Evolutionary conservation across 129 eudicot genomes (phyloP).

Genomic region (Centella asiatica): DNA sequence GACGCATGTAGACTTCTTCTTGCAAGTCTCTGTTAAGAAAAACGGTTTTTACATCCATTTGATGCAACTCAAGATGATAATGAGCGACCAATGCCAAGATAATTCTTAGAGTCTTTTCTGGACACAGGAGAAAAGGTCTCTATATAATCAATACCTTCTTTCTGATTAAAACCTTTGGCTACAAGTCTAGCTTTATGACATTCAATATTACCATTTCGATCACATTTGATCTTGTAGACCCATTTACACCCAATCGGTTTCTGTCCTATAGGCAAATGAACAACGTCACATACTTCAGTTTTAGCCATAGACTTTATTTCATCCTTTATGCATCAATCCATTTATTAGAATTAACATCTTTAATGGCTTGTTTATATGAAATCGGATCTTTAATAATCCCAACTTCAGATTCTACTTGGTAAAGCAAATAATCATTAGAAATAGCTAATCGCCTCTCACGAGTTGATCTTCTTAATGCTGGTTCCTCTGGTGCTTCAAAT

Average conservation of each 20-base stretch:
- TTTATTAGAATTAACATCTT: too few species aligned
- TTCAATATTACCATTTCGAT: background rate
- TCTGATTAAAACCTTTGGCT: background rate
- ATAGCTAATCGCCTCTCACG: background rate
- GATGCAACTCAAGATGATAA: background rate
- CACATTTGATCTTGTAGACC: background rate
- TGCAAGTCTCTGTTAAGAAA: background rate
- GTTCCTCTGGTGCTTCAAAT: background rate
- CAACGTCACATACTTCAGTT: background rate
- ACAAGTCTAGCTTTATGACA: too few species aligned
- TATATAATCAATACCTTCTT: background rate
- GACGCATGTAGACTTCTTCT: background rate
- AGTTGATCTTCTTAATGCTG: background rate
- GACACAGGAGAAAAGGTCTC: constrained; percentile 2
- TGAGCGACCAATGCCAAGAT: constrained; percentile 3
- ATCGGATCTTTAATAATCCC: background rate
- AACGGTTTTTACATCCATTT: constrained; percentile 10
- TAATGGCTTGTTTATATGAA: background rate
- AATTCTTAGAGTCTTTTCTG: background rate
- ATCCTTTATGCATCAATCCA: too few species aligned
- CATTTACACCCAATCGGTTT: background rate
- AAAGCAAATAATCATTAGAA: background rate
- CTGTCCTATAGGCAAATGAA: background rate
- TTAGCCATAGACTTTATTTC: background rate
- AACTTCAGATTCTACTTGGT: background rate